Percentiles rank a stretch among this genome's conserved stretches.
Evolutionary conservation across 305 asterid species (phyloP).

Genomic region (Fraxinus ornus): DNA sequence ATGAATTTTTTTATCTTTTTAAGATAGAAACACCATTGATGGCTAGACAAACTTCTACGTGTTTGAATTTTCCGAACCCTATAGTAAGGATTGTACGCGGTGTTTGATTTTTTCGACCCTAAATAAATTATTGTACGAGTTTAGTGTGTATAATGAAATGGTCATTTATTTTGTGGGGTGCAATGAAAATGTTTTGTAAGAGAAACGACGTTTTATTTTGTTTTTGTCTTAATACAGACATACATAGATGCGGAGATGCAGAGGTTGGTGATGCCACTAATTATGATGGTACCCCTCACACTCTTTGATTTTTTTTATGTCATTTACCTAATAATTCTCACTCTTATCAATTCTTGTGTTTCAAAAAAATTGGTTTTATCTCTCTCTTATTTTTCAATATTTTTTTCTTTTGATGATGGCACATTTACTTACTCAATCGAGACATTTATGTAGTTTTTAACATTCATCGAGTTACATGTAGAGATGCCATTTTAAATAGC

Average conservation of each 20-base stretch:
- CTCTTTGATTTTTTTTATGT: background rate
- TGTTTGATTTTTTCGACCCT: background rate
- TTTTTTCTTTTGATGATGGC: background rate
- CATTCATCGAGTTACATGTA: background rate
- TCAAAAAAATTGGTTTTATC: background rate
- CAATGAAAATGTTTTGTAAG: background rate
- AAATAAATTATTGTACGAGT: background rate
- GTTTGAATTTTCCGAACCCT: background rate
- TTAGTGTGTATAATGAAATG: background rate
- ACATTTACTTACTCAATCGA: background rate
- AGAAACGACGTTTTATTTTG: background rate
- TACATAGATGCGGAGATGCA: background rate
- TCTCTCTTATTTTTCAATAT: background rate
- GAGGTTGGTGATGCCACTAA: background rate
- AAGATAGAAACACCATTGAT: background rate
- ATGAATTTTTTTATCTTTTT: background rate
- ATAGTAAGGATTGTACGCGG: background rate
- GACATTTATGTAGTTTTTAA: background rate
- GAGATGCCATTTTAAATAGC: background rate
- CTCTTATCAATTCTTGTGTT: background rate
- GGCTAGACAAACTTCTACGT: background rate
- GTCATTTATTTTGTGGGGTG: background rate
- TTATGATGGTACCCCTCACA: background rate
- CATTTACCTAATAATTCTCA: background rate
- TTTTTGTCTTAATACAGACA: background rate